A percentile compares a stretch with the other conserved stretches of the same genome.
These are phyloP conservation scores for Botrytis medusae DNA, from an alignment of 2,329 filamentous ascomycete species.

Conservation along the genomic window DNA sequence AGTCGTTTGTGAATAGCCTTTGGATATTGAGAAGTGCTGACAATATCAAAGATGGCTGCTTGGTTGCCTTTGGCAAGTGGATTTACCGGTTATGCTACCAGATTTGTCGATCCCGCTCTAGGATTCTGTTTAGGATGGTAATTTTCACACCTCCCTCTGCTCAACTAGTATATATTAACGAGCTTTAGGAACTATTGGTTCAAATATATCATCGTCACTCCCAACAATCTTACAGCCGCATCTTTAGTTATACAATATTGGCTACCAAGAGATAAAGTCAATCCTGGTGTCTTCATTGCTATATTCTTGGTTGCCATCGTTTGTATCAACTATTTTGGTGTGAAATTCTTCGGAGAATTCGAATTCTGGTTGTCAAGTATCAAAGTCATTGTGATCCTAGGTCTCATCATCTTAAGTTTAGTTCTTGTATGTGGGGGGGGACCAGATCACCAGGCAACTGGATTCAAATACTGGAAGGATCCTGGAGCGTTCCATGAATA, in stretches of 20 bases:
- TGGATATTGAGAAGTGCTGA: constrained; percentile 52
- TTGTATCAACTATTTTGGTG: constrained; percentile 63
- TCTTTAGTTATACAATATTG: constrained; percentile 78
- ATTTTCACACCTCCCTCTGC: neutral
- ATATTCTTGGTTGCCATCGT: constrained; percentile 64
- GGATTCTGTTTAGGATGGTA: constrained; percentile 72
- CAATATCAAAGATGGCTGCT: constrained; percentile 61
- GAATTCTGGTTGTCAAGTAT: constrained; percentile 54
- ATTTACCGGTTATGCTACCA: constrained; percentile 77
- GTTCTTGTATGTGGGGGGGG: constrained; percentile 65
- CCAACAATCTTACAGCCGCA: constrained; percentile 81
- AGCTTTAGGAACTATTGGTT: constrained; percentile 37
- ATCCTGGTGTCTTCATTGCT: constrained; percentile 78
- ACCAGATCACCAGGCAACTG: constrained; percentile 53
- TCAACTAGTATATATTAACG: neutral
- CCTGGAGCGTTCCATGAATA: constrained; percentile 47
- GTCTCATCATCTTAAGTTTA: constrained; percentile 64
- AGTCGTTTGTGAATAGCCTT: constrained; percentile 15
- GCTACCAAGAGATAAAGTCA: constrained; percentile 61
- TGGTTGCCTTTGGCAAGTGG: constrained; percentile 77
- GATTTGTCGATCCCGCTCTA: constrained; percentile 77
- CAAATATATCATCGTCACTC: constrained; percentile 78
- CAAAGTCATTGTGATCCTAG: constrained; percentile 67
- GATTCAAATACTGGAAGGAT: constrained; percentile 51
- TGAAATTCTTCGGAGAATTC: constrained; percentile 43